Base-by-base conservation (phyloP, 768 basidiomycete genomes). In the Antrodiella citrinella region DNA sequence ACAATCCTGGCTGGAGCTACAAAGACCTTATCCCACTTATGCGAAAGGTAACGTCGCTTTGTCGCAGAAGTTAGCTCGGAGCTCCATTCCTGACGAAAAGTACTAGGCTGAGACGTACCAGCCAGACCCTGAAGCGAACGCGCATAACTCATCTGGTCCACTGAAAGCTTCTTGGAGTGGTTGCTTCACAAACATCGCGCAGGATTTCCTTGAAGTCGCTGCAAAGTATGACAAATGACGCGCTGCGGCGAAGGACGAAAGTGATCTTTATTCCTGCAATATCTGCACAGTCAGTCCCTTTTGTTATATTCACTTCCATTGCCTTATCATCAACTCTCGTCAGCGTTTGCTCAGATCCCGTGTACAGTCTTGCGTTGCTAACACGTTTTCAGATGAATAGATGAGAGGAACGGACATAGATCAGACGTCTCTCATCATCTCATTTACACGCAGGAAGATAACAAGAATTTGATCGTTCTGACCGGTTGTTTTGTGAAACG, bases 1-100 rank as follows among this genome's bases (percentile, higher is more conserved):
- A 70, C 1, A 81, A 82, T 57, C 59, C 71, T 4, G 82, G 80
- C 1, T 84, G 82, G 82, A 65, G 78, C 3, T 74, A 76, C 0
- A 67, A 69, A 47, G 65, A 77, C 35, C 54, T 84, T 4, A 73
- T 82, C 30, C 80, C 82, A 0, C 63, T 81, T 11, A 51, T 80
- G 22, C 72, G 67, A 49, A 80, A 81, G 70, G 41, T 43, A n/a
- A 18, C 44, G 15, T 4, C 3, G n/a, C n/a, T n/a, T n/a, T 50
- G 22, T 3, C n/a, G 13, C 42, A 24, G 47, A 11, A 30, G 4
- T 10, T 49, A 21, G 15, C 55, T 69, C 67, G 52, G 47, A 25
- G 9, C 70, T n/a, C 66, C 20, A 63, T n/a, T 11, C 22, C 26
- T 12, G 19, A 9, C 2, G 15, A n/a, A 15, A n/a, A n/a, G n/a